These are phyloP conservation scores for Fusarium paranaense DNA, from an alignment of 2,329 filamentous ascomycete genomes.

Conservation along the genomic window DNA sequence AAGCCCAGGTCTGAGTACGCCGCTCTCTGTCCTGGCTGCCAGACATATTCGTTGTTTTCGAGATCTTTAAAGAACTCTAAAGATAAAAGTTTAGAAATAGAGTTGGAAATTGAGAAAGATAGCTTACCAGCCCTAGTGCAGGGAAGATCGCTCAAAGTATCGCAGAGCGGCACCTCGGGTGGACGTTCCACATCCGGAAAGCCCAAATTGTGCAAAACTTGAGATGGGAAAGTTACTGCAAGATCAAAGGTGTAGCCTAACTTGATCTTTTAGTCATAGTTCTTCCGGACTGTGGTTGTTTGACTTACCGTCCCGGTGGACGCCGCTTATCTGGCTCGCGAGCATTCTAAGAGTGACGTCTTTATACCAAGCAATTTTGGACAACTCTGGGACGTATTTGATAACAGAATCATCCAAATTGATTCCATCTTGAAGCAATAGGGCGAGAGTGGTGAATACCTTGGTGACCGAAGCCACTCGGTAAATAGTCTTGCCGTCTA, in stretches of 20 bases:
- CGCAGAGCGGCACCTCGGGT: neutral
- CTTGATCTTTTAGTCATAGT: neutral
- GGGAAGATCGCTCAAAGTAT: neutral
- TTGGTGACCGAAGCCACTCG: neutral
- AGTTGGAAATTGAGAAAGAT: neutral
- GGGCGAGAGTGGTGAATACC: neutral
- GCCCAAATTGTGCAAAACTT: neutral
- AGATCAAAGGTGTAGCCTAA: neutral
- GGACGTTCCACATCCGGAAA: neutral
- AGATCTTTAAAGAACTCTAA: neutral
- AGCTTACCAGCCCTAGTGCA: neutral
- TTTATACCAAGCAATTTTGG: neutral
- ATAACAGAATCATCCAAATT: neutral
- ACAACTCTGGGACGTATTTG: neutral
- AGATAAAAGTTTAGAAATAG: neutral
- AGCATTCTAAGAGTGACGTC: neutral
- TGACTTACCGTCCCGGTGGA: neutral
- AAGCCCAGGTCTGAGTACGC: neutral
- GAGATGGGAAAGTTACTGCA: neutral
- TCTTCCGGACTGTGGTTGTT: neutral
- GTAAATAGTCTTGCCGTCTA: neutral
- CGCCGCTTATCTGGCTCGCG: neutral
- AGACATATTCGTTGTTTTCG: neutral
- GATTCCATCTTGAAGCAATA: neutral
- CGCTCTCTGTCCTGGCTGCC: conserved; percentile 1